phyloP scores from a whole-genome alignment of 305 asterid species.

The Fraxinus latifolia region DNA sequence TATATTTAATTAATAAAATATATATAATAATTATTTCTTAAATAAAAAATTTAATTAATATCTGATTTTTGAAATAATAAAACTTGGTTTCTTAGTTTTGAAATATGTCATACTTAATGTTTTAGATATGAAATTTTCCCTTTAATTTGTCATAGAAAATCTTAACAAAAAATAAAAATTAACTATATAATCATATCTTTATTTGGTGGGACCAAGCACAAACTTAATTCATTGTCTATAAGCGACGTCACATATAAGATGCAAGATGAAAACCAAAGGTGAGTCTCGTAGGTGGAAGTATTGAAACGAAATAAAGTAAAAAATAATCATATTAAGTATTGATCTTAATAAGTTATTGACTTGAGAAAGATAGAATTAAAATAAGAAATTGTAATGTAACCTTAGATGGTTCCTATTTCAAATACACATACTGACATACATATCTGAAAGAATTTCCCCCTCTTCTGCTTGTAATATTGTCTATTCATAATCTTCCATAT shows the following conservation, averaged over 20 bases:
- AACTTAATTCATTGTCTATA: background rate
- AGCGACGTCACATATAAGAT: background rate
- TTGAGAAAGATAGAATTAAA: too few relatives aligned
- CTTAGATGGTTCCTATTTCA: background rate
- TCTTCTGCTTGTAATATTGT: slow-evolving; percentile 43
- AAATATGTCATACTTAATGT: too few relatives aligned
- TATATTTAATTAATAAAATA: too few relatives aligned
- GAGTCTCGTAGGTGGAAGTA: too few relatives aligned
- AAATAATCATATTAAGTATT: background rate
- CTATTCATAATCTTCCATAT: slow-evolving; percentile 38
- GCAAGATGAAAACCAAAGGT: too few relatives aligned
- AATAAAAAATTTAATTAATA: too few relatives aligned
- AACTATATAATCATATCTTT: background rate
- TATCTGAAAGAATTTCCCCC: slow-evolving; percentile 33
- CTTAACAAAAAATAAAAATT: background rate
- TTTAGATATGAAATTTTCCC: too few relatives aligned
- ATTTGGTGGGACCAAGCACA: background rate
- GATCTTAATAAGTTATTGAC: background rate
- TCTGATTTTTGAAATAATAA: too few relatives aligned
- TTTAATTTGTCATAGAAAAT: background rate
- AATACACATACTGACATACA: background rate
- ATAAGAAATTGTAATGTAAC: background rate
- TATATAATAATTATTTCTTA: too few relatives aligned
- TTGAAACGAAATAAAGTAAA: too few relatives aligned
- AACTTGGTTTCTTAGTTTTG: too few relatives aligned